These are phyloP conservation scores for Kandelia obovata DNA, from an alignment of 345 rosid species.

Conservation along the genomic window DNA sequence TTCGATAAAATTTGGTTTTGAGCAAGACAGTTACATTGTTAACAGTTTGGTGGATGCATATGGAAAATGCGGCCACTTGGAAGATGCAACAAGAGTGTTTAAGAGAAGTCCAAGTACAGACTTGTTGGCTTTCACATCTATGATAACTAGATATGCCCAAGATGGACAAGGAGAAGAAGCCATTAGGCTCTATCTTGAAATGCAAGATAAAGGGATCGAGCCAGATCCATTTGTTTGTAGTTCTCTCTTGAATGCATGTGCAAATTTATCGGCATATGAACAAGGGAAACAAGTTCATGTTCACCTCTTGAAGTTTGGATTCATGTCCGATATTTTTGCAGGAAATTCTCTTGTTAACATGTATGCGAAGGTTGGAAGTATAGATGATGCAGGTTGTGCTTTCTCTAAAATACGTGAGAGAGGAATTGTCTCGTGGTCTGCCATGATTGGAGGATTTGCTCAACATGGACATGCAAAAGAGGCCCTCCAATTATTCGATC, in stretches of 20 bases:
- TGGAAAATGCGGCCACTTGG: constrained; percentile 45
- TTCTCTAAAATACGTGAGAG: constrained; percentile 46
- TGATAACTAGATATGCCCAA: constrained; percentile 54
- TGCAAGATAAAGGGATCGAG: constrained; percentile 37
- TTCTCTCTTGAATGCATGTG: constrained; percentile 60
- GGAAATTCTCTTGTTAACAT: constrained; percentile 64
- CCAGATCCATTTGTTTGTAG: constrained; percentile 65
- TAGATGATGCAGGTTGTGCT: constrained; percentile 49
- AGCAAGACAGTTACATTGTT: constrained; percentile 36
- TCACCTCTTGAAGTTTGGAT: constrained; percentile 52
- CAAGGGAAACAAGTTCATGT: constrained; percentile 66
- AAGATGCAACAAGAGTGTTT: constrained; percentile 46
- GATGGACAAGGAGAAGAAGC: constrained; percentile 65
- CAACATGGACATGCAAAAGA: constrained; percentile 56
- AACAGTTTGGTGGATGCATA: constrained; percentile 60
- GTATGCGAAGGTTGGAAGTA: constrained; percentile 67
- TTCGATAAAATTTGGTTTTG: constrained; percentile 43
- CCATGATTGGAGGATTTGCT: constrained; percentile 57
- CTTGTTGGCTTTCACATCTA: constrained; percentile 51
- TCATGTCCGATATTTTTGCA: constrained; percentile 46
- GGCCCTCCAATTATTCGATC: constrained; percentile 38
- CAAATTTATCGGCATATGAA: constrained; percentile 62
- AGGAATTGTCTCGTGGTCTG: constrained; percentile 64
- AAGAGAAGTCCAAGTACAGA: constrained; percentile 30
- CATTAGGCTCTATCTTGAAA: constrained; percentile 44